Evolutionary conservation across 306 rosid species (phyloP), one percentile per base, ranked within the genome.

Genomic region (Ochetophila trinervis): DNA sequence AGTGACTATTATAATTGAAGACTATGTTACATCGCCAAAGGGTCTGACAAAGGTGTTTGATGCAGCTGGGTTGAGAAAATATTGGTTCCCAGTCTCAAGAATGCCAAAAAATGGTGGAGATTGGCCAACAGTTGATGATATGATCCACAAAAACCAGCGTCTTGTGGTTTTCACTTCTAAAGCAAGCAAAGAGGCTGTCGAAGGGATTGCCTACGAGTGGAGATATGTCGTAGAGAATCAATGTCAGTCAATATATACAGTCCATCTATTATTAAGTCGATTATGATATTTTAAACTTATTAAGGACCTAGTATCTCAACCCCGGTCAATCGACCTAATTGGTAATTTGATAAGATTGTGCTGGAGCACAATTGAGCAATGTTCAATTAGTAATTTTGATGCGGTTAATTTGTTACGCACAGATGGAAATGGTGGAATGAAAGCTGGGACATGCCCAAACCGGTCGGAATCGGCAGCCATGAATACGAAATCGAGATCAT

Each of bases 191-290:
- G 99, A 90, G 67, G 78, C 91, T 52, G 75, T 87, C 4, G 97
- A 93, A 78, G 99, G 99, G 55, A 93, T 93, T 51, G 99, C 99
- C 52, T 84, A 93, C 14, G 81, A 90, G 48, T 93, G 99, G 99
- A 74, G 75, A 60, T 93, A 93, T 58, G 55, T 93, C 14, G 91
- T 87, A 5, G 99, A 93, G 81, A 90, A 90, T 82, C 97, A 93
- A 80, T 93, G 99, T 90, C 67, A 86, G 96, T 61, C 4, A n/a
- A 20, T 1, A 8, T 22, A 40, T 36, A 36, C n/a, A n/a, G n/a
- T n/a, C n/a, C n/a, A n/a, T n/a, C n/a, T n/a, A n/a, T n/a, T n/a
- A n/a, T n/a, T n/a, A n/a, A n/a, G n/a, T n/a, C n/a, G n/a, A n/a
- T n/a, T n/a, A n/a, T n/a, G n/a, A n/a, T n/a, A n/a, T n/a, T n/a